Conservation (phyloP, 2,329 filamentous ascomycete species). For the Simplicillium sp. region DNA sequence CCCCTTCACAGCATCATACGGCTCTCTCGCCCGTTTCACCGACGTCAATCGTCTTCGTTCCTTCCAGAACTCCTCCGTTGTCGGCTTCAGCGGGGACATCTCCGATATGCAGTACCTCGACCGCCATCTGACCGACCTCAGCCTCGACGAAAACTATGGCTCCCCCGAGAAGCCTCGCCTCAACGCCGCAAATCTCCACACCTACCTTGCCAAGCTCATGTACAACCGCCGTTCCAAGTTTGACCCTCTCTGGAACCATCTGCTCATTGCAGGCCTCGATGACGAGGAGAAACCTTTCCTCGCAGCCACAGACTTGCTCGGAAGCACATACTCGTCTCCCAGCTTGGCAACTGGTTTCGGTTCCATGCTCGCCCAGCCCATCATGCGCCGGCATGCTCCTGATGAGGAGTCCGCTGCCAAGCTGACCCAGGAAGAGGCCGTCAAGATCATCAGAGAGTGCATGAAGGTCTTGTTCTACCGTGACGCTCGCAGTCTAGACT, state of each 20-base stretch:
- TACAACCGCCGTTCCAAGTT: conserved; percentile 93
- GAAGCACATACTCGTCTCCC: conserved; percentile 82
- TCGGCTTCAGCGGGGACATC: conserved; percentile 94
- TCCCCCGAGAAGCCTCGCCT: conserved; percentile 39
- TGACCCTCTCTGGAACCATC: conserved; percentile 94
- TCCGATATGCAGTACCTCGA: conserved; percentile 99
- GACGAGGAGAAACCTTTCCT: conserved; percentile 76
- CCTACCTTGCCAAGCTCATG: conserved; percentile 90
- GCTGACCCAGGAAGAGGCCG: conserved; percentile 67
- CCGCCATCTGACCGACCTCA: conserved; percentile 77
- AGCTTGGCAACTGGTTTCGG: conserved; percentile 91
- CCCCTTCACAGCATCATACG: conserved; percentile 69
- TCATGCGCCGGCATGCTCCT: conserved; percentile 74
- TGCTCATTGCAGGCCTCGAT: conserved; percentile 85
- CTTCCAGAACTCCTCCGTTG: conserved; percentile 74
- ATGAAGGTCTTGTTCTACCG: conserved; percentile 99
- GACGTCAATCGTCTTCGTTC: conserved; percentile 90
- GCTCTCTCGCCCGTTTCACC: conserved; percentile 91
- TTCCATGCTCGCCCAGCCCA: conserved; percentile 83
- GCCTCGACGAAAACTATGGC: conserved; percentile 81
- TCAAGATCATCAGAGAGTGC: conserved; percentile 77
- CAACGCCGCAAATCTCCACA: conserved; percentile 90
- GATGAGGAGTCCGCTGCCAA: conserved; percentile 70
- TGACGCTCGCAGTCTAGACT: conserved; percentile 85
- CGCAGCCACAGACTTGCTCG: conserved; percentile 81